A percentile compares a stretch with the other conserved stretches of the same genome.
Evolutionary conservation across 352 stramenopile genomes (phyloP).

Genomic region (Phytophthora parvispora): DNA sequence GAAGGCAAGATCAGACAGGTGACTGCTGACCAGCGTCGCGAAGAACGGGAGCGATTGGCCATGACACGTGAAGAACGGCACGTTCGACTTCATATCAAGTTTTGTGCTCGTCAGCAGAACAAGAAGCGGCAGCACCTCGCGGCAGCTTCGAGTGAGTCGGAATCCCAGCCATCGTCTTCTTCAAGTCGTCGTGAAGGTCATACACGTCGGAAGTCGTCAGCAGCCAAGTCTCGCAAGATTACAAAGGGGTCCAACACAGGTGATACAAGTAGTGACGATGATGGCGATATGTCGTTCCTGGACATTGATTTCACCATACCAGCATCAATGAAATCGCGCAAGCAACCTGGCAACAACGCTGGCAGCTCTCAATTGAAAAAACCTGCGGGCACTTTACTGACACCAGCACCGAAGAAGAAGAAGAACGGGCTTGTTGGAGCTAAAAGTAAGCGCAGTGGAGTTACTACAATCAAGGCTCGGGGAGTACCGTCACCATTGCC

Average conservation of each 20-base stretch:
- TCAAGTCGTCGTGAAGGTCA: constrained; percentile 11
- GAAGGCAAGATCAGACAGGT: constrained; percentile 57
- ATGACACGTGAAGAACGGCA: constrained; percentile 85
- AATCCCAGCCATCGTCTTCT: constrained; percentile 12
- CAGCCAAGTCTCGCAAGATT: constrained; percentile 8
- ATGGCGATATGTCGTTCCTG: constrained; percentile 57
- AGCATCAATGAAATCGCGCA: constrained; percentile 36
- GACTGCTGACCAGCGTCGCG: constrained; percentile 64
- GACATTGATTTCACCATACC: constrained; percentile 60
- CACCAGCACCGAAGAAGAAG: constrained; percentile 2
- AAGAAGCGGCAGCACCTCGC: constrained; percentile 28
- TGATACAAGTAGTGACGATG: constrained; percentile 26
- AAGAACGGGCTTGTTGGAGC: constrained; percentile 2
- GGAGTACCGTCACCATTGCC: not conserved
- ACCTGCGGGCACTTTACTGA: not conserved
- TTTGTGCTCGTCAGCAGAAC: constrained; percentile 32
- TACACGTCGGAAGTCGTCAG: constrained; percentile 5
- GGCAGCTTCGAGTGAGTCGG: constrained; percentile 24
- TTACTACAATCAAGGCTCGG: not conserved
- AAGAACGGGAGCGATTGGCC: constrained; percentile 68
- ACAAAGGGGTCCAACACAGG: constrained; percentile 9
- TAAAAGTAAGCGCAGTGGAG: constrained; percentile 1
- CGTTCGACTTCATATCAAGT: constrained; percentile 57
- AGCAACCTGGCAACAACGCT: constrained; percentile 15
- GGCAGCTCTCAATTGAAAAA: constrained; percentile 29